Base-by-base conservation (phyloP, 78 protist species). In the Planoprotostelium fungivorum region DNA sequence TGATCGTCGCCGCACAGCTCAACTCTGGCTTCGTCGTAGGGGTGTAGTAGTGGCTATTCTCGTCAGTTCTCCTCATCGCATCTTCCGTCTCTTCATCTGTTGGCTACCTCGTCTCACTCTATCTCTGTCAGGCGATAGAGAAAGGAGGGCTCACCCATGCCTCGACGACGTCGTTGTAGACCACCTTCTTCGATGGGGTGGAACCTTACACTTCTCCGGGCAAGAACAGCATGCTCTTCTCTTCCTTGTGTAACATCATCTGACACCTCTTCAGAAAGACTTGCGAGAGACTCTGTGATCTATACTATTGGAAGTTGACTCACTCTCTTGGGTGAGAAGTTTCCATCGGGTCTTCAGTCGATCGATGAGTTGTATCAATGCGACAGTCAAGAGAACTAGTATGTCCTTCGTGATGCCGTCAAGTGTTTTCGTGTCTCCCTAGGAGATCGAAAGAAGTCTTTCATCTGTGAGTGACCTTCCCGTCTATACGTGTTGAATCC, bases 211-310 rank as follows among this genome's bases (percentile, higher is more conserved):
- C 34, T 0, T 37, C 51, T 25, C 91, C 91, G 73, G 89, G 89
- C 34, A 94, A 36, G 92, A 94, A 88, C 16, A 94, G 83, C 28
- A 94, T 23, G 0, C 88, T 39, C 28, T 51, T 10, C 38, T 94
- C 96, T 86, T 87, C 91, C 34, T 94, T 35, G 89, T 94, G 96
- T 16, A 94, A 86, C 96, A 90, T 94, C 34, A 94, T 35, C 88
- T 89, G 9, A 5, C 1, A 34, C 90, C 35, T n/a, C 31, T 35
- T 36, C 34, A 89, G 38, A 38, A 31, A 34, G n/a, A n/a, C n/a
- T n/a, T n/a, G n/a, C n/a, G n/a, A n/a, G n/a, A n/a, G n/a, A n/a
- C n/a, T n/a, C n/a, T n/a, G n/a, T n/a, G n/a, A n/a, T n/a, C n/a
- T n/a, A n/a, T n/a, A n/a, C n/a, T n/a, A n/a, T n/a, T n/a, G n/a